Evolutionary conservation across 2,329 filamentous ascomycete genomes (phyloP).

Genomic region (Alternaria longipes): DNA sequence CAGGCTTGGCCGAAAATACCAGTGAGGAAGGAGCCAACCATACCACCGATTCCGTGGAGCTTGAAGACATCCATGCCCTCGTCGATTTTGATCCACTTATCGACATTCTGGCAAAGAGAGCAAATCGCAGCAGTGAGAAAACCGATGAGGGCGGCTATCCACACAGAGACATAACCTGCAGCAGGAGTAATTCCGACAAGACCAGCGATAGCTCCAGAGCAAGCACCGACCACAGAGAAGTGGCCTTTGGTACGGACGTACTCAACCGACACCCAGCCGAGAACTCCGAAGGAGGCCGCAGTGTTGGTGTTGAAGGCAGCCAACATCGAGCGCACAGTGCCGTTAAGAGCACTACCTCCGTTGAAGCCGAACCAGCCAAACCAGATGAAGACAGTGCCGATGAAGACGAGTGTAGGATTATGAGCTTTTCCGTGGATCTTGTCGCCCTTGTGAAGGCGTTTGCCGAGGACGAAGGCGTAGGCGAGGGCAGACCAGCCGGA

Average conservation of each 20-base stretch:
- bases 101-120: slow-evolving; percentile 60
- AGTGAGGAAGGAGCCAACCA: slow-evolving; percentile 66
- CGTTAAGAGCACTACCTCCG: slow-evolving; percentile 61
- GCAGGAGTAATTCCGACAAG: slow-evolving; percentile 69
- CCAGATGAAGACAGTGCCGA: slow-evolving; percentile 72
- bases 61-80: slow-evolving; percentile 70
- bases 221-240: slow-evolving; percentile 66
- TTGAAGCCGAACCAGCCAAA: slow-evolving; percentile 71
- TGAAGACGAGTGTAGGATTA: slow-evolving; percentile 70
- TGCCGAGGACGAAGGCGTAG: slow-evolving; percentile 70
- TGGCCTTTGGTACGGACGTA: slow-evolving; percentile 61
- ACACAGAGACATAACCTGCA: slow-evolving; percentile 62
- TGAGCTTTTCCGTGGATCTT: slow-evolving; percentile 65
- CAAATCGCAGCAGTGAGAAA: slow-evolving; percentile 65
- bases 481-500: slow-evolving; percentile 70
- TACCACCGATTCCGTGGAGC: slow-evolving; percentile 66
- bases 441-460: slow-evolving; percentile 61
- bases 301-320: slow-evolving; percentile 68
- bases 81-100: slow-evolving; percentile 64
- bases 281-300: slow-evolving; percentile 62
- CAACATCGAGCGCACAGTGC: slow-evolving; percentile 62
- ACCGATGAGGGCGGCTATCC: slow-evolving; percentile 65
- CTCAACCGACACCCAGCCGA: slow-evolving; percentile 65
- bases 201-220: slow-evolving; percentile 66
- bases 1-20: slow-evolving; percentile 64